Evolutionary conservation across 2,329 filamentous ascomycete species (phyloP).

Genomic region (Penicillium frequentans): DNA sequence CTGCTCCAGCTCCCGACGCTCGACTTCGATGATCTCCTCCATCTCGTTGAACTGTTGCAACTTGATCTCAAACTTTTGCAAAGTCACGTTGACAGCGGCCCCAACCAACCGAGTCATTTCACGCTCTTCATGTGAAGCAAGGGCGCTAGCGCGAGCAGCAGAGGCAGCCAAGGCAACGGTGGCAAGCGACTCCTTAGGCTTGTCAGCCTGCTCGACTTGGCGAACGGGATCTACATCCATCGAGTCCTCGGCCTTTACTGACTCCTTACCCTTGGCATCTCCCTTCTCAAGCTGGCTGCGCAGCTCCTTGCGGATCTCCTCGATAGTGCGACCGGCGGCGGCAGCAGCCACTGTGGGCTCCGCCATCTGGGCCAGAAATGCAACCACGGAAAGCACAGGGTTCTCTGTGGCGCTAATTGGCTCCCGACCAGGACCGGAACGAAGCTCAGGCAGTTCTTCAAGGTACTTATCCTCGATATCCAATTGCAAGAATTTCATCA

Average conservation of each 20-base stretch:
- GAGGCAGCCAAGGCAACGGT: conserved; percentile 83
- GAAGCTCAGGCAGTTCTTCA: conserved; percentile 70
- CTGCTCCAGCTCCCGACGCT: conserved; percentile 88
- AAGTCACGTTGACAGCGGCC: conserved; percentile 86
- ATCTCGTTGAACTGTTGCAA: conserved; percentile 95
- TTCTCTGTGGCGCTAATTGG: conserved; percentile 94
- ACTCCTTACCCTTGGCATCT: conserved; percentile 48
- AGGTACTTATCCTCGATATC: conserved; percentile 98
- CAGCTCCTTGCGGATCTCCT: conserved; percentile 78
- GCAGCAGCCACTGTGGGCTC: conserved; percentile 89
- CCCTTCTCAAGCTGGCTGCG: conserved; percentile 73
- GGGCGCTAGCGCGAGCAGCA: conserved; percentile 79
- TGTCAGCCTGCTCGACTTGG: conserved; percentile 32
- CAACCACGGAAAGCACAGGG: conserved; percentile 93
- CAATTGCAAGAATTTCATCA: conserved; percentile 91
- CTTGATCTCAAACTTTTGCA: conserved; percentile 95
- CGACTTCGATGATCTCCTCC: conserved; percentile 86
- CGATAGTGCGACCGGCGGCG: conserved; percentile 82
- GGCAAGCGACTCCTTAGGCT: conserved; percentile 54
- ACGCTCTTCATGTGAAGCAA: conserved; percentile 94
- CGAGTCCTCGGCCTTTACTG: conserved; percentile 55
- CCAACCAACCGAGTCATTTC: conserved; percentile 94
- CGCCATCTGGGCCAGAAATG: conserved; percentile 86
- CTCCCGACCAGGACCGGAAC: conserved; percentile 73
- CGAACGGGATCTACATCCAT: conserved; percentile 57